phyloP scores from a whole-genome alignment of 1,139 yeast genomes.

The Magnusiomyces tetraspermus region DNA sequence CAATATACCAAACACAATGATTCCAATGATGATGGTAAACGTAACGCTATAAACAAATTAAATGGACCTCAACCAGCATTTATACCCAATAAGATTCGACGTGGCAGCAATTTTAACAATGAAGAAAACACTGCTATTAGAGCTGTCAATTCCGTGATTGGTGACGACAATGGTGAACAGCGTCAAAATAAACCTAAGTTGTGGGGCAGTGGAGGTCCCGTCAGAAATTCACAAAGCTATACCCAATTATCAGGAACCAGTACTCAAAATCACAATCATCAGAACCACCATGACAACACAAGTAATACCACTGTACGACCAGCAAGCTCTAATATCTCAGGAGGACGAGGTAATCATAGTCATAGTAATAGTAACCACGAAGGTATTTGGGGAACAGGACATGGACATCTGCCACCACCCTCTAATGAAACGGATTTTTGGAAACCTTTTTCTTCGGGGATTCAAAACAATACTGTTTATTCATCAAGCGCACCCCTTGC shows the following conservation, averaged over 20 bases:
- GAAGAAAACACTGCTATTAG: constrained; percentile 1
- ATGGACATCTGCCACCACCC: neutral
- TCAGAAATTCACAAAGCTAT: neutral
- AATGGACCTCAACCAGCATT: neutral
- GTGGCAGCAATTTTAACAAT: neutral
- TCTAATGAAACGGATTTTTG: neutral
- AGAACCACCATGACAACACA: neutral
- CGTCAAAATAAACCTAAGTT: neutral
- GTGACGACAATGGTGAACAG: neutral
- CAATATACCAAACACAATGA: neutral
- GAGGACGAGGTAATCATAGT: neutral
- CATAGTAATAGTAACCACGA: neutral
- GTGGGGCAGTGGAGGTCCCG: neutral
- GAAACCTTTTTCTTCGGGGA: neutral
- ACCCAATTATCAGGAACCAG: neutral
- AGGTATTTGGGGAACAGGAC: neutral
- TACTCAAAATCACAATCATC: neutral
- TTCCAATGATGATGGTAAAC: neutral
- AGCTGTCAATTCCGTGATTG: constrained; percentile 1
- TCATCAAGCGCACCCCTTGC: neutral
- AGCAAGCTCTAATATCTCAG: neutral
- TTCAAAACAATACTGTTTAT: neutral
- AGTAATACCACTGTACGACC: neutral
- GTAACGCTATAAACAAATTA: too few relatives aligned
- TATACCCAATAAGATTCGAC: neutral